Conservation (phyloP, 2,329 filamentous ascomycete genomes). For the Dryadomyces sulphureus region DNA sequence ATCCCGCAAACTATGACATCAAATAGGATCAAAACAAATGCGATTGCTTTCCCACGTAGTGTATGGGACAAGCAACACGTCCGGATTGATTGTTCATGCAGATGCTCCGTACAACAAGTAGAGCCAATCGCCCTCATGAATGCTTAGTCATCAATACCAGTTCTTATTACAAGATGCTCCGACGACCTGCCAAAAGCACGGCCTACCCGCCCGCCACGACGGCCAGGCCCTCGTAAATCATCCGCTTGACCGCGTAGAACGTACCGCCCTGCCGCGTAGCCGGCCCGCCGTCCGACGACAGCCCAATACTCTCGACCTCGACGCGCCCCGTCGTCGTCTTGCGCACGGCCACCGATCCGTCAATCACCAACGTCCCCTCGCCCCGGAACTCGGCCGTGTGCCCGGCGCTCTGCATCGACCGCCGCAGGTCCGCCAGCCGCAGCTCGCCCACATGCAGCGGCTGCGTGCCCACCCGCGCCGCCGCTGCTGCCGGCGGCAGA, state of each 20-base stretch:
- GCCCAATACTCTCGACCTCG: conserved; percentile 67
- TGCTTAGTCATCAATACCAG: no score
- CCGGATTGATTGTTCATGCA: no score
- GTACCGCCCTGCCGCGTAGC: conserved; percentile 38
- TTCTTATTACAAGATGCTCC: background rate
- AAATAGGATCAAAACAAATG: no score
- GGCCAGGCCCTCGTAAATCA: conserved; percentile 87
- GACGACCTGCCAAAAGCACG: background rate
- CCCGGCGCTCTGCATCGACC: conserved; percentile 66
- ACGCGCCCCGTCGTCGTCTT: conserved; percentile 80
- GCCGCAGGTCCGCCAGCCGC: conserved; percentile 72
- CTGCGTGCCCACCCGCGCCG: conserved; percentile 62
- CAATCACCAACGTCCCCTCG: conserved; percentile 81
- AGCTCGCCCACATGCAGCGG: conserved; percentile 92
- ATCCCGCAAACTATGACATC: no score
- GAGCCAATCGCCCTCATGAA: no score
- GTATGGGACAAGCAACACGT: no score
- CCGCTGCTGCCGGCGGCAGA: conserved; percentile 43
- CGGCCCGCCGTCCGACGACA: conserved; percentile 27
- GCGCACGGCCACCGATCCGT: conserved; percentile 73
- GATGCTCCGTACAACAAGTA: no score
- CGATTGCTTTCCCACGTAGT: no score
- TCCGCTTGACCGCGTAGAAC: conserved; percentile 76
- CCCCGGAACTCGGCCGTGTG: conserved; percentile 87
- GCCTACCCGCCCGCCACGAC: conserved; percentile 62